Evolutionary conservation across 139 green algal species (phyloP), one percentile per base, ranked within the genome.

Genomic region (Picochlorum sp.): DNA sequence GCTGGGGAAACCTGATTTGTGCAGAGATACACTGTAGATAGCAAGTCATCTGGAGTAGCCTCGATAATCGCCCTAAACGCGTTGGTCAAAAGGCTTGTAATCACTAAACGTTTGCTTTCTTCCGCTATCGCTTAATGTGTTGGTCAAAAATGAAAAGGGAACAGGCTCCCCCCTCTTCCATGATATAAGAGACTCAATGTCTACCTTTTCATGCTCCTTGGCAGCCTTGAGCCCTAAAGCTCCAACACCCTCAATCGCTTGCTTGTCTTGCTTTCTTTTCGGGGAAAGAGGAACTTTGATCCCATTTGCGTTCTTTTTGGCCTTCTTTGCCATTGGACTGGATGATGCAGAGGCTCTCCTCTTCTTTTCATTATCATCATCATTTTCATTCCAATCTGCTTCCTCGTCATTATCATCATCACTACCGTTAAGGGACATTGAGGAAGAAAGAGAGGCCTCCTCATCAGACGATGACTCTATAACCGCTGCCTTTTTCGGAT

Each of bases 1-100:
- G 89, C 71, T 1, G 94, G 88, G 15, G 85, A 89, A 61, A 99
- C 84, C 8, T 72, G 68, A 77, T 96, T 97, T 44, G 79, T 83
- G 68, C 84, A 92, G n/a, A 98, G 76, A 82, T 97, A 98, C 10
- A 96, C 81, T 13, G 80, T 70, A 4, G 87, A 79, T 58, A 97
- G 76, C 52, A 98, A 75, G 79, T 97, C 90, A 8, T 63, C 66
- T 5, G 91, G 86, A 2, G 79, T 88, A 59, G 64, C 79, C 23
- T 70, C 74, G 34, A 97, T 79, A 34, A 98, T 83, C 16, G 82
- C 77, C 1, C 89, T 69, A 72, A 97, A 92, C 32, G 79, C 63
- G 47, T 85, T 85, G 56, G 70, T 85, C 69, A 96, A 68, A 20
- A 86, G 65, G 49, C 68, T 60, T 6, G 79, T 81, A 63, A 95